A percentile compares a stretch with the other conserved stretches of the same genome.
Evolutionary conservation across 495 filamentous ascomycete genomes (phyloP).

Genomic region (Xylaria cubensis): DNA sequence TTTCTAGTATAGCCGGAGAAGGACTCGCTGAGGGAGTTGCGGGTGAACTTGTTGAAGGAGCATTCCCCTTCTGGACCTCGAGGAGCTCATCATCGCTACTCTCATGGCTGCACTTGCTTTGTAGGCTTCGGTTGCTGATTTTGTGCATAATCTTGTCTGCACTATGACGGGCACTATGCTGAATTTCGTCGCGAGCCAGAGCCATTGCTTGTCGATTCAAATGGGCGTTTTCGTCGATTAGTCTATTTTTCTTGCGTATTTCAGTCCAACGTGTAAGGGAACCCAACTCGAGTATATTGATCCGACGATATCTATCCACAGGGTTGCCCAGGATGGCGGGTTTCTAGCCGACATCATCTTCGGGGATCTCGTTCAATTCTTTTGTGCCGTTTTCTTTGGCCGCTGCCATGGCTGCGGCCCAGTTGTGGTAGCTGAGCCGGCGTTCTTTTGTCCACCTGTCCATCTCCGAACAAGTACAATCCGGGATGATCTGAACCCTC

Average conservation of each 20-base stretch:
- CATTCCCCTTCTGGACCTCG: neutral
- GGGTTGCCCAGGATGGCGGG: conserved; percentile 73
- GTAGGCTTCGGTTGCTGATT: conserved; percentile 45
- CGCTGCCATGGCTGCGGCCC: conserved; percentile 42
- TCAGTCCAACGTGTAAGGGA: conserved; percentile 70
- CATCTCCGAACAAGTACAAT: conserved; percentile 58
- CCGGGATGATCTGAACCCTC: conserved; percentile 69
- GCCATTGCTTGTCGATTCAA: conserved; percentile 49
- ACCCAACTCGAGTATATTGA: conserved; percentile 72
- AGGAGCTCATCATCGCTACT: conserved; percentile 31
- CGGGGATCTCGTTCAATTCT: conserved; percentile 44
- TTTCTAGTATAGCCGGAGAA: conserved; percentile 31
- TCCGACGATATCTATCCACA: conserved; percentile 65
- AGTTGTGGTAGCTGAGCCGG: conserved; percentile 47
- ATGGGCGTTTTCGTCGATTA: conserved; percentile 55
- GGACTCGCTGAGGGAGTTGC: conserved; percentile 30
- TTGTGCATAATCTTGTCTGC: conserved; percentile 38
- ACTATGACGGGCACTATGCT: conserved; percentile 32
- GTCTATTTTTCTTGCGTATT: conserved; percentile 68
- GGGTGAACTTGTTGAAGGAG: neutral
- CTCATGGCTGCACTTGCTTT: conserved; percentile 40
- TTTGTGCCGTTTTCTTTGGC: conserved; percentile 45
- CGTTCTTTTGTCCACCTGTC: conserved; percentile 54
- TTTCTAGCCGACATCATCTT: conserved; percentile 66
- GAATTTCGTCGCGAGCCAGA: conserved; percentile 43